Evolutionary conservation across 2,329 filamentous ascomycete species (phyloP), one percentile per base, ranked within the genome.

Genomic region (Claviceps sorghi): DNA sequence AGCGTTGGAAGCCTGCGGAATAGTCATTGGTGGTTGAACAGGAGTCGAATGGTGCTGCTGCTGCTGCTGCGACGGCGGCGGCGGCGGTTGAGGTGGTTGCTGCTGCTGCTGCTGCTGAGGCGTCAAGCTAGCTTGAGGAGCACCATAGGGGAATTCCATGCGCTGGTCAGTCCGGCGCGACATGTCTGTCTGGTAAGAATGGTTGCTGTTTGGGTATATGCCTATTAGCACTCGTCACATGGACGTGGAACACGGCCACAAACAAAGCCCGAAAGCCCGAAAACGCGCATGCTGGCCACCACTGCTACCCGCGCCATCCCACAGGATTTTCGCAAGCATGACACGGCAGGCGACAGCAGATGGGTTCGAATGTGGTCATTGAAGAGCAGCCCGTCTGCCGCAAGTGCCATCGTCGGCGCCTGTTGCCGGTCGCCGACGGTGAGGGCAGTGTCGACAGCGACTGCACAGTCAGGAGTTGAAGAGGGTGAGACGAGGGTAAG

Each of bases 121-220:
- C 40, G 63, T 58, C 63, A 70, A 67, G 57, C 66, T 67, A 49
- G 67, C 65, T 58, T 70, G 68, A 48, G 67, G 61, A 44, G 62
- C 61, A 55, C 64, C 66, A 51, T 72, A 72, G 47, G 67, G 64
- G 53, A 72, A 72, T 21, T 72, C 68, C 60, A 70, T 69, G 52
- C 68, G 67, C 57, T 54, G 53, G 10, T 72, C 69, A 59, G 66
- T 67, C 52, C 70, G 69, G 55, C 69, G 68, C 57, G 65, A 68
- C 73, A 78, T 73, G 56, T 78, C 74, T 58, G 69, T 63, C 64
- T 73, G 74, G 60, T 78, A 78, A 52, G 70, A 64, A 61, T 78
- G 73, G 54, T 68, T 67, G 60, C 67, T 69, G 54, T 60, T 54
- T 57, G 54, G 56, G 53, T 43, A 34, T 51, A 34, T 52, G 56